Percentiles rank a stretch among this genome's conserved stretches.
Conservation (phyloP, 306 rosid species). For the Pachyrhizus erosus region DNA sequence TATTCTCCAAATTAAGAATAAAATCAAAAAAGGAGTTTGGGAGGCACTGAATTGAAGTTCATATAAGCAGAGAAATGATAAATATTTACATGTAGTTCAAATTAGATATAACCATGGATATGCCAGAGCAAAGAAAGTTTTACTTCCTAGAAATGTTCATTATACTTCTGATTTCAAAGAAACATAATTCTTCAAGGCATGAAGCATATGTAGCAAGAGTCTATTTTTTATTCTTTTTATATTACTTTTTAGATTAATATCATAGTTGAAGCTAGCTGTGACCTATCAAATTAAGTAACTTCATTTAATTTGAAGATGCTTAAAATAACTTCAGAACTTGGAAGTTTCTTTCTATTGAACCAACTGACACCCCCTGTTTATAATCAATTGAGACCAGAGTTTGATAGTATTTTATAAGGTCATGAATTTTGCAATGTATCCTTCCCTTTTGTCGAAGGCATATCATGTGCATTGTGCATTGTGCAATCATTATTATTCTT, state of each 20-base stretch:
- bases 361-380: background rate
- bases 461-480: too few species aligned
- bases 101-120: background rate
- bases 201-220: background rate
- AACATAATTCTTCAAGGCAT: background rate
- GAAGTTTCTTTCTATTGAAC: background rate
- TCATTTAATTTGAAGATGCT: background rate
- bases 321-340: background rate
- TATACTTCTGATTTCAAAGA: background rate
- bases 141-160: background rate
- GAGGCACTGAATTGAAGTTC: background rate
- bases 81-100: background rate
- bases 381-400: constrained; percentile 4
- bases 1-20: background rate
- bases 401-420: background rate
- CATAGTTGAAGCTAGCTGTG: background rate
- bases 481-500: constrained; percentile 53
- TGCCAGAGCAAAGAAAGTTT: background rate
- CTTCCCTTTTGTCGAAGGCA: constrained; percentile 30
- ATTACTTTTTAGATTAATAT: background rate
- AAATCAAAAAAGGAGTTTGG: background rate
- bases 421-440: background rate
- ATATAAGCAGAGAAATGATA: background rate
- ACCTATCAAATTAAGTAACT: background rate
- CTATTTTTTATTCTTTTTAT: background rate